Percentiles rank a stretch among this genome's conserved stretches.
Evolutionary conservation across 192 early-diverging fungal genomes (phyloP).

Genomic region (Diversispora eburnea): DNA sequence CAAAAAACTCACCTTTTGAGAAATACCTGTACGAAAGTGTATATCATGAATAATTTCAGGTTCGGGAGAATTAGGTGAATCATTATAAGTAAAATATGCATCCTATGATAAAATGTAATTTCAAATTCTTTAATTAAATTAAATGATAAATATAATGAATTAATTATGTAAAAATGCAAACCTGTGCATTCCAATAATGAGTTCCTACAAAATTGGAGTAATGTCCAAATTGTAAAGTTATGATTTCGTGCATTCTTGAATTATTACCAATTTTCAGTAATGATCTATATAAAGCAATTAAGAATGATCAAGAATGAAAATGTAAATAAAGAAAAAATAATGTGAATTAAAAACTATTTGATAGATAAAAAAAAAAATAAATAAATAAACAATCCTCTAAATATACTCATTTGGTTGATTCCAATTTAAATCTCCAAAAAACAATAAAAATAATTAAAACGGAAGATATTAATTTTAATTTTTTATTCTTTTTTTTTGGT

Average conservation of each 20-base stretch:
- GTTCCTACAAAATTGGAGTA: slow-evolving; percentile 82
- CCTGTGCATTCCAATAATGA: slow-evolving; percentile 93
- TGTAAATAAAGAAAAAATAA: too few relatives aligned
- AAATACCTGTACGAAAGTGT: slow-evolving; percentile 53
- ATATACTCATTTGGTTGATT: too few relatives aligned
- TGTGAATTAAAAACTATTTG: too few relatives aligned
- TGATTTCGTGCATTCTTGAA: slow-evolving; percentile 74
- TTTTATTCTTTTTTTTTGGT: too few relatives aligned
- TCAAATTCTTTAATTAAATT: background rate
- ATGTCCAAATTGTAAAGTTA: slow-evolving; percentile 92
- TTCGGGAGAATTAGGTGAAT: slow-evolving; percentile 34
- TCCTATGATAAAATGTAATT: slow-evolving; percentile 33
- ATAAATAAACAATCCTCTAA: too few relatives aligned
- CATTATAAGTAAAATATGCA: slow-evolving; percentile 45
- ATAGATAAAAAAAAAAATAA: too few relatives aligned
- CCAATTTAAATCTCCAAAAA: too few relatives aligned
- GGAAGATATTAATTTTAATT: too few relatives aligned
- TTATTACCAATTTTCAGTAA: background rate
- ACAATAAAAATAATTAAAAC: too few relatives aligned
- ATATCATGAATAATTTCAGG: slow-evolving; percentile 53
- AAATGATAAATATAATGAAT: background rate
- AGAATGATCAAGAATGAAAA: too few relatives aligned
- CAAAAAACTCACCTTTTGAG: slow-evolving; percentile 36
- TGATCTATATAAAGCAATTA: too few relatives aligned
- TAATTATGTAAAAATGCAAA: slow-evolving; percentile 24